These are phyloP conservation scores for Penicillium turbatum DNA, from an alignment of 495 filamentous ascomycete genomes.

Conservation along the genomic window DNA sequence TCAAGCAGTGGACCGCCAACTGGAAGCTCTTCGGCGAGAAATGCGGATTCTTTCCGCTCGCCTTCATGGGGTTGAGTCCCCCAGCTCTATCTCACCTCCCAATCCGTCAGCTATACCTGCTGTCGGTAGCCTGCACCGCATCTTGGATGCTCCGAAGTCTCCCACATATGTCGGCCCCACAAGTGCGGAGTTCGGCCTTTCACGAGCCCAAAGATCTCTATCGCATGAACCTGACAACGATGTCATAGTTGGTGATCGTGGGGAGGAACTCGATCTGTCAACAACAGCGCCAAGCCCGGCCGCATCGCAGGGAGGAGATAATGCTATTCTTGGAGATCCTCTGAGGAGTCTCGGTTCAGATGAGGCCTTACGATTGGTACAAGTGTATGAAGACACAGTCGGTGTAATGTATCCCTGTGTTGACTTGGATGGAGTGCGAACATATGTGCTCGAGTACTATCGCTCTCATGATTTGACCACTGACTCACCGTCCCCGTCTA, in stretches of 20 bases:
- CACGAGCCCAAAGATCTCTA: conserved; percentile 3
- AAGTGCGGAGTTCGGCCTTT: conserved; percentile 41
- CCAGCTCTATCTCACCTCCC: conserved; percentile 2
- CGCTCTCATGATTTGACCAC: conserved; percentile 38
- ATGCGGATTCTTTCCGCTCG: conserved; percentile 33
- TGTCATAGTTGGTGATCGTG: background rate
- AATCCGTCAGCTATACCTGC: conserved; percentile 4
- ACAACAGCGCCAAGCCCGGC: conserved; percentile 20
- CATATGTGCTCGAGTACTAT: conserved; percentile 43
- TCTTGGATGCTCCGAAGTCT: conserved; percentile 35
- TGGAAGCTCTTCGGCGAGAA: conserved; percentile 31
- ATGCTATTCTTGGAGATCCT: conserved; percentile 11
- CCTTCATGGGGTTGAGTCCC: conserved; percentile 31
- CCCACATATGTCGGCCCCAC: conserved; percentile 41
- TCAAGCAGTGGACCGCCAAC: conserved; percentile 25
- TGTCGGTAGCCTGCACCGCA: conserved; percentile 24
- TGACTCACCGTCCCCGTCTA: conserved; percentile 34
- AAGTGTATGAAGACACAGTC: conserved; percentile 73
- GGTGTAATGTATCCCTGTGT: conserved; percentile 81
- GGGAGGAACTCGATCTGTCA: conserved; percentile 18
- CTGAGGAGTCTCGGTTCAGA: conserved; percentile 37
- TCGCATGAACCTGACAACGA: background rate
- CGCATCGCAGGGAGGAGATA: conserved; percentile 12
- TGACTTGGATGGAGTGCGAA: conserved; percentile 58
- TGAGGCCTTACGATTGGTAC: conserved; percentile 64